Percentiles rank a stretch among this genome's conserved stretches.
phyloP scores from a whole-genome alignment of 768 basidiomycete genomes.

The Suillus clintonianus region DNA sequence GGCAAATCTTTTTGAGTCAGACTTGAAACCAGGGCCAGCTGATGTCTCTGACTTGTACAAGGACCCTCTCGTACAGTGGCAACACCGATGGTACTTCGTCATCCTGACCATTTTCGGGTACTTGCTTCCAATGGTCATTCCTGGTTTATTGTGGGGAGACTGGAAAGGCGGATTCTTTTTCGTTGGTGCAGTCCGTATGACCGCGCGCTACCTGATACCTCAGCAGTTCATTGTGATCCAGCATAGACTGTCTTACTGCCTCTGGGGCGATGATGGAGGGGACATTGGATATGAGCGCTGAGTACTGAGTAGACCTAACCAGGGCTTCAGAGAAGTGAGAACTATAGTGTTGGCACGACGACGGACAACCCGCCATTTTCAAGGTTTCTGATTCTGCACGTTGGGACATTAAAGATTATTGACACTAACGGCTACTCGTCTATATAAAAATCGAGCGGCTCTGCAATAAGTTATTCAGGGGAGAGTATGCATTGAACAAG shows the following conservation, averaged over 20 bases:
- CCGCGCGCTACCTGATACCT: constrained; percentile 60
- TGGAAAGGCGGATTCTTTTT: constrained; percentile 79
- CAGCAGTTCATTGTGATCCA: constrained; percentile 54
- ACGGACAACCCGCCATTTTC: neutral
- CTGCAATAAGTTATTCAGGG: too few species aligned
- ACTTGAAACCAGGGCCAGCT: constrained; percentile 66
- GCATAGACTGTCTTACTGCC: constrained; percentile 60
- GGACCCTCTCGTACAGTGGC: constrained; percentile 73
- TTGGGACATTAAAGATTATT: neutral
- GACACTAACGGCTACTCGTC: neutral
- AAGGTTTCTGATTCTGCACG: neutral
- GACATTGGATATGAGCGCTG: constrained; percentile 24
- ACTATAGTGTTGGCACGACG: constrained; percentile 7
- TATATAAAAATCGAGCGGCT: neutral
- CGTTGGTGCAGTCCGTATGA: constrained; percentile 68
- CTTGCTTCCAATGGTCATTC: constrained; percentile 64
- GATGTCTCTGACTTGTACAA: constrained; percentile 74
- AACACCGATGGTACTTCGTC: constrained; percentile 72
- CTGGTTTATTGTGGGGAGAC: constrained; percentile 73
- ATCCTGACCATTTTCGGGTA: constrained; percentile 68
- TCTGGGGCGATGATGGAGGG: constrained; percentile 52
- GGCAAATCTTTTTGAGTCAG: constrained; percentile 53
- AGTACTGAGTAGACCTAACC: constrained; percentile 24
- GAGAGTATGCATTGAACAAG: too few species aligned
- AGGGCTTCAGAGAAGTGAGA: constrained; percentile 21